Evolutionary conservation across 1,284 basidiomycete genomes (phyloP), one percentile per base, ranked within the genome.

Genomic region (Puccinia hordei): DNA sequence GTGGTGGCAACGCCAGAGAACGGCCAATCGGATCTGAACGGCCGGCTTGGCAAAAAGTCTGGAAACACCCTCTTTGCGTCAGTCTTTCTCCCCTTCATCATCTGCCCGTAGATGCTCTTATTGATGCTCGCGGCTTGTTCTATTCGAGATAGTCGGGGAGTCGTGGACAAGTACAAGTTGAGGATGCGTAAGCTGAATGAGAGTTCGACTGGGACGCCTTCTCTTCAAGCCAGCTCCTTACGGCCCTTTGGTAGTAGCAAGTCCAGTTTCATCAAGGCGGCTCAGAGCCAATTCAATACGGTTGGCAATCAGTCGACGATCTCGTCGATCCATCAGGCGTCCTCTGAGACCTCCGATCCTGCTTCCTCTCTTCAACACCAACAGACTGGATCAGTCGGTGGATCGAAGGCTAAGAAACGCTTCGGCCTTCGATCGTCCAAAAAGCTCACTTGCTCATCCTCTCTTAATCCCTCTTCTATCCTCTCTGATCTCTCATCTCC

Each of bases 71-170:
- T 93, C 68, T 93, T 93, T 84, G 91, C 92, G 53, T 90, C 92
- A 44, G 92, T 92, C 19, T 91, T 93, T 75, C 92, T 89, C 82
- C 87, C 93, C 63, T 89, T 91, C 10, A 92, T 93, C n/a, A 92
- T 93, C 89, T 89, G 92, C 78, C 90, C 22, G 92, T 90, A 17
- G 90, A 90, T 3, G 87, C 86, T 46, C 82, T 86, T 59, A 9
- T 33, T 8, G 38, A 22, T 41, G 63, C 3, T n/a, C n/a, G n/a
- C n/a, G n/a, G n/a, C n/a, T n/a, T n/a, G n/a, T n/a, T n/a, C n/a
- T n/a, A n/a, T n/a, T n/a, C 22, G 35, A 4, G 8, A 51, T 30
- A 78, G 75, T 35, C 75, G 65, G 0, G 75, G 75, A 13, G 75
- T 78, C 1, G 65, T 69, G 22, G 75, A 78, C 51, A 78, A 69